Conservation (phyloP, 208 protist species). For the Trypanosoma platydactyli region DNA sequence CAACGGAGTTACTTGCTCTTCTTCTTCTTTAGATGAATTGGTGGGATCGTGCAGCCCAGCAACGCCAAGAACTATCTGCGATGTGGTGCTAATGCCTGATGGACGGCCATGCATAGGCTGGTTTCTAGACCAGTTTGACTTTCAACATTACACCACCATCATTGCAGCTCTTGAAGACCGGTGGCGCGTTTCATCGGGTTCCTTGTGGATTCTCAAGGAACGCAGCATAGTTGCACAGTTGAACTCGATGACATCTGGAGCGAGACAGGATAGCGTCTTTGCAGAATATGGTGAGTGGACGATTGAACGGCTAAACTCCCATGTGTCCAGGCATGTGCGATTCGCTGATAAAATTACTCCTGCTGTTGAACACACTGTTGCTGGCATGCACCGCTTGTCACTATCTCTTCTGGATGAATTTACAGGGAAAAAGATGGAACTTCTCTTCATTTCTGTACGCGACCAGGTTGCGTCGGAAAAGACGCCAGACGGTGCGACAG, state of each 20-base stretch:
- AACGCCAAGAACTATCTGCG: conserved; percentile 23
- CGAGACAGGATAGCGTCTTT: conserved; percentile 20
- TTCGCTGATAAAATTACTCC: conserved; percentile 9
- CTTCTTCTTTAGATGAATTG: neutral
- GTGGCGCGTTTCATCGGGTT: conserved; percentile 21
- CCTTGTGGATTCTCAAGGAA: conserved; percentile 26
- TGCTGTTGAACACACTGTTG: neutral
- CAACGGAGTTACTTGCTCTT: neutral
- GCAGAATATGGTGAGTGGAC: conserved; percentile 9
- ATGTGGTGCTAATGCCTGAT: conserved; percentile 42
- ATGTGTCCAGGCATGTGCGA: conserved; percentile 6
- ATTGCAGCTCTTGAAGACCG: conserved; percentile 28
- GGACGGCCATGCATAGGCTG: conserved; percentile 37
- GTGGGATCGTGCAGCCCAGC: neutral
- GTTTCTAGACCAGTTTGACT: conserved; percentile 38
- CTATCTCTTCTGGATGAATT: conserved; percentile 16
- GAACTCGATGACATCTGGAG: conserved; percentile 12
- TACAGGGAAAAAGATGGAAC: conserved; percentile 2
- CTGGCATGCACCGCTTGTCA: conserved; percentile 18
- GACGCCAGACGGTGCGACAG: neutral
- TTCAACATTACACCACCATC: conserved; percentile 11
- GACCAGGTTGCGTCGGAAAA: neutral
- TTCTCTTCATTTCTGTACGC: conserved; percentile 1
- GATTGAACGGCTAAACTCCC: conserved; percentile 3
- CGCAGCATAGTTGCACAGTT: conserved; percentile 12